Percentiles rank a stretch among this genome's conserved stretches.
These are phyloP conservation scores for Ormosia semicastrata DNA, from an alignment of 306 rosid genomes.

Conservation along the genomic window DNA sequence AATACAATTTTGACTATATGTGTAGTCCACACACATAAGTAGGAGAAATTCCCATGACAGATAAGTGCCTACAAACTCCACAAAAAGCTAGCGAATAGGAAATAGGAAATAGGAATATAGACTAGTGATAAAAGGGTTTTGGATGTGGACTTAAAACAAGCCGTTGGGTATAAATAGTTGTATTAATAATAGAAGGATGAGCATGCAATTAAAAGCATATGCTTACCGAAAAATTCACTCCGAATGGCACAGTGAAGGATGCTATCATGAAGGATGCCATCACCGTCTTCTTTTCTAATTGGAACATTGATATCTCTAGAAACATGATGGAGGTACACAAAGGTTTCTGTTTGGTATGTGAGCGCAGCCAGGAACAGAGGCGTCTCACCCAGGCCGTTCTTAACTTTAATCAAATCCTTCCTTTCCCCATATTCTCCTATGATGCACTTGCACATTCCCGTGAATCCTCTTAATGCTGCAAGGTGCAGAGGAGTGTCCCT, in stretches of 20 bases:
- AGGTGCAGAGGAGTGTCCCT: slow-evolving; percentile 55
- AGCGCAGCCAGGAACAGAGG: slow-evolving; percentile 49
- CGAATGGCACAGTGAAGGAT: slow-evolving; percentile 27
- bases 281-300: not conserved
- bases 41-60: too few relatives aligned
- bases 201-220: too few relatives aligned
- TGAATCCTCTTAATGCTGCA: slow-evolving; percentile 45
- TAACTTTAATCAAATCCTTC: not conserved
- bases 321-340: not conserved
- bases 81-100: too few relatives aligned
- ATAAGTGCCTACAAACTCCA: too few relatives aligned
- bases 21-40: too few relatives aligned
- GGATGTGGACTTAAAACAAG: too few relatives aligned
- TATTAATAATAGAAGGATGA: too few relatives aligned
- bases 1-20: too few relatives aligned
- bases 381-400: slow-evolving; percentile 19
- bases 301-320: not conserved
- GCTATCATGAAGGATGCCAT: not conserved
- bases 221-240: slow-evolving; percentile 18
- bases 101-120: too few relatives aligned
- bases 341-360: not conserved
- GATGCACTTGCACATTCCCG: slow-evolving; percentile 21
- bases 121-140: too few relatives aligned
- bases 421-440: not conserved
- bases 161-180: too few relatives aligned